A percentile compares a stretch with the other conserved stretches of the same genome.
Evolutionary conservation across 78 protist genomes (phyloP).

Genomic region (Speleostelium caveatum): DNA sequence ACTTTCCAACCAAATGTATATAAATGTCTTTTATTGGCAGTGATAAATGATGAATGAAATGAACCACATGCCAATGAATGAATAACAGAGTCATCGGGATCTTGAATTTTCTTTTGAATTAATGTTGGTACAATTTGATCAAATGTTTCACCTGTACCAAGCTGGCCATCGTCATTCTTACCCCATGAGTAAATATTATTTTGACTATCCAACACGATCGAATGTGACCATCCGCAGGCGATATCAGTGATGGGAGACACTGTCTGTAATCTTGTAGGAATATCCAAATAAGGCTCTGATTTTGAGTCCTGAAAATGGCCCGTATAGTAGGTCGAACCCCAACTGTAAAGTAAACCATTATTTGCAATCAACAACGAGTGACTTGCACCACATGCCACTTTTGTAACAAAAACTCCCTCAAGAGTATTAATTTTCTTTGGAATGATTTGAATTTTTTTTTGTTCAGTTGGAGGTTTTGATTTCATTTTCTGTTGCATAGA

Average conservation of each 20-base stretch:
- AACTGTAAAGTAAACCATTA: constrained; percentile 2
- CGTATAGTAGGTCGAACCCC: constrained; percentile 27
- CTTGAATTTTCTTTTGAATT: not conserved
- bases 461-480: not conserved
- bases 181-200: constrained; percentile 31
- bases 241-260: not conserved
- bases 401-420: not conserved
- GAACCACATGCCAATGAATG: constrained; percentile 33
- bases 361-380: constrained; percentile 16
- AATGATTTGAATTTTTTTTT: too few relatives aligned
- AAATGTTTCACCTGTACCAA: constrained; percentile 4
- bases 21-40: not conserved
- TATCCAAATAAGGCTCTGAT: not conserved
- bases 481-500: not conserved
- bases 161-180: constrained; percentile 39
- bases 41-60: constrained; percentile 4
- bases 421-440: not conserved
- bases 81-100: not conserved
- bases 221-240: constrained; percentile 27
- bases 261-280: not conserved
- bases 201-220: not conserved
- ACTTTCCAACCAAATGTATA: constrained; percentile 50
- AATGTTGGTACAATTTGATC: constrained; percentile 8
- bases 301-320: not conserved
- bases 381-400: constrained; percentile 30